Evolutionary conservation across 306 rosid species (phyloP).

Genomic region (Gleditsia sinensis): DNA sequence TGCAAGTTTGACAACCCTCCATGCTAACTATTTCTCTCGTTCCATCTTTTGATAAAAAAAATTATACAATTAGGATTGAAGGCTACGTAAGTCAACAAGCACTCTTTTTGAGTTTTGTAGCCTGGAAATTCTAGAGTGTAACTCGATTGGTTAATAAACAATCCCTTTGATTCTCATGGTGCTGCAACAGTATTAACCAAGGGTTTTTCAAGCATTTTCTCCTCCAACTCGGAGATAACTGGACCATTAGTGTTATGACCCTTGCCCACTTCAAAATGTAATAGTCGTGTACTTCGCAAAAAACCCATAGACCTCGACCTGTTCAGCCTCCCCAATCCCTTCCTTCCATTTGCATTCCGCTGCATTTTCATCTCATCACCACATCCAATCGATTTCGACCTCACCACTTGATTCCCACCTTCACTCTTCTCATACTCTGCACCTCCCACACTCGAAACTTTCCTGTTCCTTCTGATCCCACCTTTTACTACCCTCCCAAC

Average conservation of each 20-base stretch:
- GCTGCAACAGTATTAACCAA: slow-evolving; percentile 27
- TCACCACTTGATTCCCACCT: slow-evolving; percentile 13
- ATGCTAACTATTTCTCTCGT: neutral
- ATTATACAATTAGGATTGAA: no score
- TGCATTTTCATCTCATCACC: slow-evolving; percentile 22
- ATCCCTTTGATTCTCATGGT: neutral
- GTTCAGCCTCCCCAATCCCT: slow-evolving; percentile 35
- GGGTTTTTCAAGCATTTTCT: slow-evolving; percentile 40
- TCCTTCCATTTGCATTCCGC: neutral
- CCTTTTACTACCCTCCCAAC: neutral
- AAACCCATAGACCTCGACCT: slow-evolving; percentile 68
- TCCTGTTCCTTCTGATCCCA: slow-evolving; percentile 47
- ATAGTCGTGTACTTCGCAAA: slow-evolving; percentile 8
- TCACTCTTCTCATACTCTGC: slow-evolving; percentile 33
- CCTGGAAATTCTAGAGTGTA: neutral
- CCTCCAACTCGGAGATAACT: slow-evolving; percentile 24
- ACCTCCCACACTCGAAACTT: slow-evolving; percentile 45
- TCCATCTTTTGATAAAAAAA: neutral
- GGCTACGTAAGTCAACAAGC: neutral
- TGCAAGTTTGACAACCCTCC: neutral
- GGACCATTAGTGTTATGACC: neutral
- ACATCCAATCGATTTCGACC: slow-evolving; percentile 61
- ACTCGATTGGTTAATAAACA: no score
- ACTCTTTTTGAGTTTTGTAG: neutral
- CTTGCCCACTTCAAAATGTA: neutral